A percentile compares a stretch with the other conserved stretches of the same genome.
Conservation (phyloP, 192 early-diverging fungal genomes). For the Coemansia sp. region DNA sequence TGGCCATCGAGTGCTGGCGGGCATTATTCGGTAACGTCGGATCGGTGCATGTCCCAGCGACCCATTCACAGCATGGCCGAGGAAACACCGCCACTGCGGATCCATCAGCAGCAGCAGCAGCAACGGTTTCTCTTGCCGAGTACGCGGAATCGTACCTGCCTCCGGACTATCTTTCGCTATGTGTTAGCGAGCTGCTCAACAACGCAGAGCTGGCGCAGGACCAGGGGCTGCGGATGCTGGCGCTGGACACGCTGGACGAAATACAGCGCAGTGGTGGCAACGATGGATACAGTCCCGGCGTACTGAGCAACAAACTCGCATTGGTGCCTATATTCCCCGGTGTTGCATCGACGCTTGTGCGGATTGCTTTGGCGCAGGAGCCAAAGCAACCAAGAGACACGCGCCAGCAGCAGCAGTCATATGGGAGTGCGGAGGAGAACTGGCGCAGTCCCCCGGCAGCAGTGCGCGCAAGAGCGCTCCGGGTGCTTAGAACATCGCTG, state of each 20-base stretch:
- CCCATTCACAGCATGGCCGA: background rate
- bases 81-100: too few relatives aligned
- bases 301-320: background rate
- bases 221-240: slow-evolving; percentile 11
- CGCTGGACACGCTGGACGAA: slow-evolving; percentile 24
- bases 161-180: slow-evolving; percentile 31
- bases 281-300: background rate
- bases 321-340: slow-evolving; percentile 36
- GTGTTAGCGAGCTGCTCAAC: slow-evolving; percentile 34
- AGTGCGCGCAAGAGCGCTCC: slow-evolving; percentile 23
- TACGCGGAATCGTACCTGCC: slow-evolving; percentile 24
- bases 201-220: slow-evolving; percentile 31
- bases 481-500: slow-evolving; percentile 11
- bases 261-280: background rate
- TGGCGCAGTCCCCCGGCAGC: slow-evolving; percentile 14
- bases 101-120: too few relatives aligned
- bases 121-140: background rate
- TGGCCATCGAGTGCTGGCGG: slow-evolving; percentile 42
- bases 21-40: slow-evolving; percentile 3
- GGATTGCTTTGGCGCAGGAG: slow-evolving; percentile 29
- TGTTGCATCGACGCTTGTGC: slow-evolving; percentile 23
- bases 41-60: slow-evolving; percentile 27
- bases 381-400: slow-evolving; percentile 12
- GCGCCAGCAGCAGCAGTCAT: too few relatives aligned
- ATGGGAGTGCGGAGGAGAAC: background rate